Conservation (phyloP, 176 grass and related monocot genomes). For the Saccharum officinarum region DNA sequence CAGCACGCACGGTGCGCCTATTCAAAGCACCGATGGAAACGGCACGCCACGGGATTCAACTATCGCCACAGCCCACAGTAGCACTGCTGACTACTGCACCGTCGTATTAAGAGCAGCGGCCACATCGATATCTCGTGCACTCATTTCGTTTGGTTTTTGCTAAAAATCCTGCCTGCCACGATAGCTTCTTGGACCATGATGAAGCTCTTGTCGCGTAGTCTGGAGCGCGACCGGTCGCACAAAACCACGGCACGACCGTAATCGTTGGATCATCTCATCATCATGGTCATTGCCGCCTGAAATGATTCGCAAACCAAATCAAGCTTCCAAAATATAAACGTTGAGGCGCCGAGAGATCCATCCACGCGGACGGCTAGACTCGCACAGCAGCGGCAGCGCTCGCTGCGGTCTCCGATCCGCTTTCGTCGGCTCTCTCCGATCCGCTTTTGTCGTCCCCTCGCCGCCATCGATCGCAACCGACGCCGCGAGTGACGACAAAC, state of each 20-base stretch:
- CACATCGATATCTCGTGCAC: background rate
- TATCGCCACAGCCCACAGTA: background rate
- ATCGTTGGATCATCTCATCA: too few species aligned
- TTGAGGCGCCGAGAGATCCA: background rate
- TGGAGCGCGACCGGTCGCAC: background rate
- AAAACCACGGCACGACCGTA: too few species aligned
- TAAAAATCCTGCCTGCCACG: background rate
- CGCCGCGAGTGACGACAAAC: background rate
- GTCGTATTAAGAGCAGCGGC: background rate
- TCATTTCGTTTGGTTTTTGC: background rate
- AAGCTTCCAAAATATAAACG: too few species aligned
- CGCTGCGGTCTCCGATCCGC: background rate
- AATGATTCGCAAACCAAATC: background rate
- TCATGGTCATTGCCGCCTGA: too few species aligned
- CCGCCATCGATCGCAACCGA: background rate
- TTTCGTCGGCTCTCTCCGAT: background rate
- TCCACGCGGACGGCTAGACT: background rate
- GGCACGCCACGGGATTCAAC: background rate
- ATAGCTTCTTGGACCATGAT: background rate
- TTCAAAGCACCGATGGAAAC: background rate
- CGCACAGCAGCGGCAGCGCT: background rate
- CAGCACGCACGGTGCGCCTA: background rate
- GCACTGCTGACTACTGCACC: background rate
- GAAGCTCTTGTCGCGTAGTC: background rate
- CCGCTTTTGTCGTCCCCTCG: background rate